Evolutionary conservation across 2,329 filamentous ascomycete genomes (phyloP), one percentile per base, ranked within the genome.

Genomic region (Stagonosporopsis chrysanthemi): DNA sequence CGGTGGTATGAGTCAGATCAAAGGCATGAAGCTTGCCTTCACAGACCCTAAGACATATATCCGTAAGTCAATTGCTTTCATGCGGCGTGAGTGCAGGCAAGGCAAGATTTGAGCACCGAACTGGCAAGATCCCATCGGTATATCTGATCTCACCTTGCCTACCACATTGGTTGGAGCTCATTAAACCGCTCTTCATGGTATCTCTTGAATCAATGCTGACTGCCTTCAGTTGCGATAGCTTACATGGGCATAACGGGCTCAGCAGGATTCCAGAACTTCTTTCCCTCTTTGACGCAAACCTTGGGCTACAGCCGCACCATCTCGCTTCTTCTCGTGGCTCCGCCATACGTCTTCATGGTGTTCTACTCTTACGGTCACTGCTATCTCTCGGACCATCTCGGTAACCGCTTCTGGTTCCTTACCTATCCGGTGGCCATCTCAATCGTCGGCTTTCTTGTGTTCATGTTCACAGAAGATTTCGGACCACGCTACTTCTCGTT

Each of bases 321-420:
- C 0, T 85, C 83, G 0, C 75, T 86, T 12, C 76, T 86, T 17
- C 82, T 86, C 77, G 84, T 81, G 65, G 77, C 83, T 1, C 84
- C 84, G 1, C 85, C 85, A 0, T 87, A 85, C 82, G 77, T 82
- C 3, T 86, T 86, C 65, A 75, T 87, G 26, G 71, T 86, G n/a
- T 86, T 82, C 42, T 69, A 80, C 60, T 66, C 60, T 19, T 69
- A 80, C 26, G 61, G 61, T 4, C 79, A 82, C 63, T 77, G 77
- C 17, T 72, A 72, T 51, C 40, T 75, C 26, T 80, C 79, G 8
- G 81, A 82, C 60, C 72, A 71, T 8, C 40, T 77, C 26, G 71
- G 70, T 36, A 76, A 77, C 41, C 76, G 81, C 5, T 82, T 81
- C 71, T 81, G 64, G 62, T 70, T 70, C 52, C 51, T 68, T 31